A percentile compares a stretch with the other conserved stretches of the same genome.
Evolutionary conservation across 495 filamentous ascomycete species (phyloP).

Genomic region (Trichoderma parareesei): DNA sequence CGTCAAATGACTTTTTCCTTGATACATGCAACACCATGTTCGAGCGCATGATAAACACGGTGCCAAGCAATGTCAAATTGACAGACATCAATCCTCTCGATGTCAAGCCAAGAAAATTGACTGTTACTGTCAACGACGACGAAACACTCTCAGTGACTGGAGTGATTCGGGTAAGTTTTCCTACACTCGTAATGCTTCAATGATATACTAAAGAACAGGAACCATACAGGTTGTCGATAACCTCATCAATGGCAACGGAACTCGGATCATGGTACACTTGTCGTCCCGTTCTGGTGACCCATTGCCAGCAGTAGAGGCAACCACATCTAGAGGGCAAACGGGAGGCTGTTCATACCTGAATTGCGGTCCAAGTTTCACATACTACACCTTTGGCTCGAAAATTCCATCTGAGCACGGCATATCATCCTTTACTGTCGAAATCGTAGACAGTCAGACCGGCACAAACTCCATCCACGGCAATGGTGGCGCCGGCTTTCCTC

Average conservation of each 20-base stretch:
- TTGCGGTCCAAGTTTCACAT: constrained; percentile 9
- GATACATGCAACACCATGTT: not conserved
- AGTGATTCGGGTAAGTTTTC: constrained; percentile 9
- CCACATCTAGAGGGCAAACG: too few relatives aligned
- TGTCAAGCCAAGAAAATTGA: constrained; percentile 10
- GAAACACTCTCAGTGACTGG: constrained; percentile 7
- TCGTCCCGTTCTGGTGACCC: not conserved
- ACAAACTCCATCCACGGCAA: not conserved
- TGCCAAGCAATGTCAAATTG: constrained; percentile 11
- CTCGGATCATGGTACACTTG: constrained; percentile 9
- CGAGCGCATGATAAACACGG: constrained; percentile 16
- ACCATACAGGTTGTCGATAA: not conserved
- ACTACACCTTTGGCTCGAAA: constrained; percentile 10
- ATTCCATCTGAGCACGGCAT: constrained; percentile 9
- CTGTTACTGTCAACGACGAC: constrained; percentile 4
- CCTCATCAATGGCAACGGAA: not conserved
- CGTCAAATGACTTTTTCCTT: constrained; percentile 13
- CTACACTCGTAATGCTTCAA: too few relatives aligned
- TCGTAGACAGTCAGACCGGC: not conserved
- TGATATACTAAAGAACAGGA: too few relatives aligned
- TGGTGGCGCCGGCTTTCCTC: constrained; percentile 14
- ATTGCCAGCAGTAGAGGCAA: not conserved
- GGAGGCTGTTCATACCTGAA: constrained; percentile 9
- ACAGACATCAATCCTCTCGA: constrained; percentile 9
- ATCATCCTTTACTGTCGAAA: constrained; percentile 15